phyloP scores from a whole-genome alignment of 2,329 filamentous ascomycete species.

The Fusarium sp. region DNA sequence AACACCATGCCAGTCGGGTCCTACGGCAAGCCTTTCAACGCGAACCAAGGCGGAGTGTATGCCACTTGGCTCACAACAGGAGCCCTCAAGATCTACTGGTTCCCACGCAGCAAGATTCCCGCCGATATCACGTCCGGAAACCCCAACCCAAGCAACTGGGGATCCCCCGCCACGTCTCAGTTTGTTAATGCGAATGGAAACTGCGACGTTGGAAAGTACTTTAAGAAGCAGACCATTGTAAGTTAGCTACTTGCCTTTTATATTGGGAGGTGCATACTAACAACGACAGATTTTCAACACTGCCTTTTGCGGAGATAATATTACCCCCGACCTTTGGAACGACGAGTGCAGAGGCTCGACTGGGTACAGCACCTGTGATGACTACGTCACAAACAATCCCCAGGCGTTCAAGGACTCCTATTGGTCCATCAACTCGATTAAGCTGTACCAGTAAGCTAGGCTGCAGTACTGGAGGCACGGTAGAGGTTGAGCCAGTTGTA shows the following conservation, averaged over 20 bases:
- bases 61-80: conserved; percentile 23
- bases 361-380: conserved; percentile 19
- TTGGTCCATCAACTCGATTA: conserved; percentile 22
- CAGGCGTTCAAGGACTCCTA: conserved; percentile 18
- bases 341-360: conserved; percentile 23
- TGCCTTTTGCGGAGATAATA: conserved; percentile 21
- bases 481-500: neutral
- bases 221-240: conserved; percentile 31
- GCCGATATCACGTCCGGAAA: conserved; percentile 17
- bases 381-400: conserved; percentile 20
- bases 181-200: conserved; percentile 29
- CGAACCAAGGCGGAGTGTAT: conserved; percentile 18
- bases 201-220: conserved; percentile 31
- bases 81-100: conserved; percentile 31
- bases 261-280: neutral
- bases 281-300: conserved; percentile 19
- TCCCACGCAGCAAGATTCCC: conserved; percentile 19
- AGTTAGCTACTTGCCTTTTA: neutral
- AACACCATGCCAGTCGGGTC: conserved; percentile 27
- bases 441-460: conserved; percentile 17
- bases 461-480: neutral
- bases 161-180: conserved; percentile 17
- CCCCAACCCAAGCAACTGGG: conserved; percentile 24
- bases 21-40: conserved; percentile 26
- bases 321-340: conserved; percentile 19